phyloP scores from a whole-genome alignment of 2,329 filamentous ascomycete genomes.

The Seiridium cupressi region DNA sequence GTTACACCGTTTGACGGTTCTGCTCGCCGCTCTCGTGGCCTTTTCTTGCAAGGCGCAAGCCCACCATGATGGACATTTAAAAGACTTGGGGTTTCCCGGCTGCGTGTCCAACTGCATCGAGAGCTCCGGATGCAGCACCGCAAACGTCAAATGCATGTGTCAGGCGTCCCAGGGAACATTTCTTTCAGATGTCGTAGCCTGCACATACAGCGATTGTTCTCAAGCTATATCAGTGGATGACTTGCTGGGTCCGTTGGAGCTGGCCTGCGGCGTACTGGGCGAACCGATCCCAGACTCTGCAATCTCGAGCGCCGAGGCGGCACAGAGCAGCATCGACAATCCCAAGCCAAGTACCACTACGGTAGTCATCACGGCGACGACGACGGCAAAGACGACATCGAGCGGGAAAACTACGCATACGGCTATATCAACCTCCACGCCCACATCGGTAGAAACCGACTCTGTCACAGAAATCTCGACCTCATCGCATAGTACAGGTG shows the following conservation, averaged over 20 bases:
- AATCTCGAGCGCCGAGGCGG: slow-evolving; percentile 28
- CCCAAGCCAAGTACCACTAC: slow-evolving; percentile 16
- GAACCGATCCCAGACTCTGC: slow-evolving; percentile 28
- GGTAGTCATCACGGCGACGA: slow-evolving; percentile 6
- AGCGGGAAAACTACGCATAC: not conserved
- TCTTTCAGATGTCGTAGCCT: slow-evolving; percentile 34
- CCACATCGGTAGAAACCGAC: not conserved
- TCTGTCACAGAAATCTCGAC: not conserved
- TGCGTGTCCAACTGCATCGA: slow-evolving; percentile 35
- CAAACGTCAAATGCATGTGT: slow-evolving; percentile 35
- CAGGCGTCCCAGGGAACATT: slow-evolving; percentile 28
- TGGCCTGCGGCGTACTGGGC: slow-evolving; percentile 28
- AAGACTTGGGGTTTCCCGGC: slow-evolving; percentile 13
- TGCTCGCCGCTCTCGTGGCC: not conserved
- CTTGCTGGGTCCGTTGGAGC: slow-evolving; percentile 30
- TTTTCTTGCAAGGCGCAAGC: not conserved
- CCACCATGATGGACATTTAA: not conserved
- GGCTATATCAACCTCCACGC: not conserved
- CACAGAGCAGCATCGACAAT: slow-evolving; percentile 16
- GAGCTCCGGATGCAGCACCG: slow-evolving; percentile 28
- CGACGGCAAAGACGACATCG: not conserved
- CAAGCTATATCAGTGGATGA: slow-evolving; percentile 27
- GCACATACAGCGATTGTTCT: slow-evolving; percentile 36
- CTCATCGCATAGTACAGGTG: not conserved
- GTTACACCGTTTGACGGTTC: not conserved